These are phyloP conservation scores for Fraxinus anomala DNA, from an alignment of 257 asterid species.

Conservation along the genomic window DNA sequence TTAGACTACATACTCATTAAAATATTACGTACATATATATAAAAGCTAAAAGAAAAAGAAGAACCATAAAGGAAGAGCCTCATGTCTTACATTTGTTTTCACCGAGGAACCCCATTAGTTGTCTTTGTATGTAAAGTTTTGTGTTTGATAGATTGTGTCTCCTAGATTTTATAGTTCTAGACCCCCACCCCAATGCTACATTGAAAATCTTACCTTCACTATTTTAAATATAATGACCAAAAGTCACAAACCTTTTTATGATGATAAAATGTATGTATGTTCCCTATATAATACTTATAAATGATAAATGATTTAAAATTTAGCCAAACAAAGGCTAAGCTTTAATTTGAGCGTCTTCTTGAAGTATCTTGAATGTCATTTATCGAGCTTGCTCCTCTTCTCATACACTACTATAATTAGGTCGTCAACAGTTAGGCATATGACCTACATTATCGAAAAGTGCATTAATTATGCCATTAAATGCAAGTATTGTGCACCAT, in stretches of 20 bases:
- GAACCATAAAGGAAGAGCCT: constrained; percentile 69
- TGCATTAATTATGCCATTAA: too few species aligned
- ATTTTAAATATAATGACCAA: constrained; percentile 31
- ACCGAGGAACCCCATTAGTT: constrained; percentile 58
- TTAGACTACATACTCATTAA: neutral
- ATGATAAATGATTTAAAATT: too few species aligned
- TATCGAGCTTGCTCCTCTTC: too few species aligned
- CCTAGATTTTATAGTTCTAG: constrained; percentile 25
- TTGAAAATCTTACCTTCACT: constrained; percentile 24
- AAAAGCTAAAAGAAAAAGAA: constrained; percentile 23
- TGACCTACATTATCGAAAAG: too few species aligned
- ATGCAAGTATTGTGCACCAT: too few species aligned
- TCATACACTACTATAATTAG: too few species aligned
- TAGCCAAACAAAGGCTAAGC: too few species aligned
- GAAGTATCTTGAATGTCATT: too few species aligned
- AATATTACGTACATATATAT: too few species aligned
- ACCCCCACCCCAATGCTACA: constrained; percentile 18
- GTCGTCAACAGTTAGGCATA: too few species aligned
- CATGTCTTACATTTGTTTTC: constrained; percentile 44
- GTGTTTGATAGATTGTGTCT: constrained; percentile 38
- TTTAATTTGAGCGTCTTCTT: too few species aligned
- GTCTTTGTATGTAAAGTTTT: constrained; percentile 53
- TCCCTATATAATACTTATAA: neutral
- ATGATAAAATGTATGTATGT: constrained; percentile 29
- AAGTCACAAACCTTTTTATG: constrained; percentile 44